Evolutionary conservation across 2,329 filamentous ascomycete species (phyloP), one percentile per base, ranked within the genome.

Genomic region (Aspergillus tubingensis): DNA sequence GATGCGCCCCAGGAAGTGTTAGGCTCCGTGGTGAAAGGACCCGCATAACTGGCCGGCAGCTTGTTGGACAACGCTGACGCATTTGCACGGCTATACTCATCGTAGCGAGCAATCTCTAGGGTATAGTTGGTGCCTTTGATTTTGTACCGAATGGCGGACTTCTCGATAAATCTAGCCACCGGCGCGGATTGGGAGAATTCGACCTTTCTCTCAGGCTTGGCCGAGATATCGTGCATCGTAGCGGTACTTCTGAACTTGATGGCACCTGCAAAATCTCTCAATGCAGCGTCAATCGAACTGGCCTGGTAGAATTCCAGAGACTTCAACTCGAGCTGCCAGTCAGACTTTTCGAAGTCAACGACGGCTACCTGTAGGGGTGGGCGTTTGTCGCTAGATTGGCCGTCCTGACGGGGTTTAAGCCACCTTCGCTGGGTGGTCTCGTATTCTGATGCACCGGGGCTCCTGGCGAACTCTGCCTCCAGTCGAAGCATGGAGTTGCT

Each of bases 31-130:
- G 66, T 67, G 32, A 75, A 68, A 17, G 60, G 55, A 19, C 61
- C 61, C 43, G 43, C 41, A 27, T 62, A 21, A 23, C 47, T 50
- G 19, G 48, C 19, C 11, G 44, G 36, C 13, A 53, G 54, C 43
- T 63, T 61, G 11, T 61, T 62, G 5, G 61, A 60, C 54, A 61
- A 69, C 13, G 57, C 60, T 6, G 53, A 27, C 19, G 56, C 8
- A 10, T 57, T 54, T 2, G 27, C 54, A 8, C 66, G 68, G 36
- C 60, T 60, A 48, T 77, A 79, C 36, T 73, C 67, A 57, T 81
- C 79, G 56, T 78, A 79, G 5, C 78, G 74, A 8, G 76, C 72
- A 36, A 81, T 67, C 59, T 80, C 79, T n/a, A 81, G 69, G 8
- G 76, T 70, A 56, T 77, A 78, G 2, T 74, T 72, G 0, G 77